Percentiles rank a stretch among this genome's conserved stretches.
These are phyloP conservation scores for Fennellomyces sp. DNA, from an alignment of 371 early-diverging fungal species.

Conservation along the genomic window DNA sequence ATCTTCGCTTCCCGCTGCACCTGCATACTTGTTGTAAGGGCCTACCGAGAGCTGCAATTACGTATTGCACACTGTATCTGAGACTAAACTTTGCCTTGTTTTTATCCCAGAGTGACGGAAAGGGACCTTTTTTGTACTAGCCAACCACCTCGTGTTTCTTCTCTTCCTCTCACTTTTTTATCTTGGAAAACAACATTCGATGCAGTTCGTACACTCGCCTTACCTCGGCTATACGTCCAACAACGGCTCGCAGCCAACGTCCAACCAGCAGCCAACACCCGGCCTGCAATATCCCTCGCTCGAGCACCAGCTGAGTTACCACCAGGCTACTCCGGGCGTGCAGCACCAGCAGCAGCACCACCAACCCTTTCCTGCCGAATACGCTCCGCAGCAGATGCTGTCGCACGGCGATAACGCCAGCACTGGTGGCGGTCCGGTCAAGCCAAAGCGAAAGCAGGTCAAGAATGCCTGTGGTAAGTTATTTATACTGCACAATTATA, in stretches of 20 bases:
- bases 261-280: constrained; percentile 2
- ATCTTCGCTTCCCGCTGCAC: not conserved
- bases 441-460: constrained; percentile 67
- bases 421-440: constrained; percentile 6
- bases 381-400: constrained; percentile 1
- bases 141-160: not conserved
- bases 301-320: constrained; percentile 3
- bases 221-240: constrained; percentile 10
- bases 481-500: not conserved
- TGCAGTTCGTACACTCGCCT: constrained; percentile 17
- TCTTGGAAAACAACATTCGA: not conserved
- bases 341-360: constrained; percentile 8
- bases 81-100: constrained; percentile 2
- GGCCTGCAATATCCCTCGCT: not conserved
- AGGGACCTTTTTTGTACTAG: not conserved
- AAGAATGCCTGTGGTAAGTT: constrained; percentile 83
- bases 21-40: not conserved
- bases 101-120: not conserved
- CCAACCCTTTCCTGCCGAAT: not conserved
- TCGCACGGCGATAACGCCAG: not conserved
- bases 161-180: not conserved
- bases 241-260: not conserved
- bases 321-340: not conserved
- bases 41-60: not conserved
- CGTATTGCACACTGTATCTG: not conserved